Evolutionary conservation across 169 alveolate species (phyloP), one percentile per base, ranked within the genome.

Genomic region (Plasmodium relictum): DNA sequence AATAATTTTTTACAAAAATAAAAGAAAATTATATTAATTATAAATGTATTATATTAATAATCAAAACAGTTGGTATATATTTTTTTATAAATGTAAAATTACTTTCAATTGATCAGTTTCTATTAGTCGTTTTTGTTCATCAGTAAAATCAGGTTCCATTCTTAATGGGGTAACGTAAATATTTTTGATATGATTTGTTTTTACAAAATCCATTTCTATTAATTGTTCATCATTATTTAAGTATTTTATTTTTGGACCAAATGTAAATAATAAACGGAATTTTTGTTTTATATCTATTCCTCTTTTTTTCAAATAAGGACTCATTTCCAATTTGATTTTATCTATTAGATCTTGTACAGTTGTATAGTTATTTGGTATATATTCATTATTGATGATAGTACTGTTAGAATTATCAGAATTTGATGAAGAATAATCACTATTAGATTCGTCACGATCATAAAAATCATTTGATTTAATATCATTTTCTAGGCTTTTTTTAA

Each of bases 91-190:
- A 8, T 45, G 22, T 26, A 14, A 2, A 39, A 14, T 0, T 44
- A 80, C 90, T 83, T 80, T 80, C 18, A 80, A 50, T 45, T 80
- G 72, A 12, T 62, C 62, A 44, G 42, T 20, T 41, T 80, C 83
- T 37, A 94, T 56, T 54, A 83, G 69, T 12, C 76, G 93, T 42
- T 88, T 88, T 45, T 94, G 94, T 50, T 92, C 94, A 62, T 69
- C 78, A 0, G 95, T 71, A 89, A 93, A 94, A 45, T 92, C 95
- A 6, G 96, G 96, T 50, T 91, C 95, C 69, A 94, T 74, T 42
- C 96, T 45, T 8, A 94, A 45, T 18, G 96, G 96, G 16, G 95
- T 92, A 2, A 95, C 91, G 39, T 91, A 88, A 8, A 91, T 52
- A 78, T 93, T 94, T 41, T 93, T 80, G 8, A 86, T 86, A 6